Evolutionary conservation across 2,329 filamentous ascomycete species (phyloP).

Genomic region (Exserohilum rostratum): DNA sequence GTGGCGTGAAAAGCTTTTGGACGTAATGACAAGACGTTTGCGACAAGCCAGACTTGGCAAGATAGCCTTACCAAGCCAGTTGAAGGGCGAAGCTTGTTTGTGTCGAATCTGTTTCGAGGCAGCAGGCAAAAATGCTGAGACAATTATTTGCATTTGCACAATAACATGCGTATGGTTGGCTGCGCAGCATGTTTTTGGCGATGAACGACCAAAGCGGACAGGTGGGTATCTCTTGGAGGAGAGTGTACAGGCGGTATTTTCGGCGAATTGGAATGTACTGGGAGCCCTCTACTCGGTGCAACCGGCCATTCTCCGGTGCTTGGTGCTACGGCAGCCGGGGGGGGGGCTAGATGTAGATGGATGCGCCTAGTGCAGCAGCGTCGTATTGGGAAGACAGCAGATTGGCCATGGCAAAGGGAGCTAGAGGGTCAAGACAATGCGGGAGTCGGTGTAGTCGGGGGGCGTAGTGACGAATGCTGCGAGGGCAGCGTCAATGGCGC

Average conservation of each 20-base stretch:
- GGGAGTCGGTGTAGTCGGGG: background rate
- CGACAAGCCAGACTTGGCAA: too few relatives aligned
- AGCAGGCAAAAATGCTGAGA: too few relatives aligned
- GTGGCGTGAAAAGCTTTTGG: too few relatives aligned
- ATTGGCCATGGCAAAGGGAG: background rate
- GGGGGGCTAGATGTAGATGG: background rate
- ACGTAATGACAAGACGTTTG: too few relatives aligned
- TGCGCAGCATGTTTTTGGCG: too few relatives aligned
- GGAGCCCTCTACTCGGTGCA: constrained; percentile 7
- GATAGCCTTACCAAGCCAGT: too few relatives aligned
- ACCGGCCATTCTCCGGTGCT: constrained; percentile 3
- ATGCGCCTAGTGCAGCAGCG: constrained; percentile 8
- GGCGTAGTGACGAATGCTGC: background rate
- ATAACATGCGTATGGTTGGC: background rate
- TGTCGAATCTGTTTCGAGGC: too few relatives aligned
- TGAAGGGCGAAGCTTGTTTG: too few relatives aligned
- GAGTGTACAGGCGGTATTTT: background rate
- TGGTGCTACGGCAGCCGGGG: constrained; percentile 1
- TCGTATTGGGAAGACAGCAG: background rate
- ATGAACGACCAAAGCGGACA: background rate
- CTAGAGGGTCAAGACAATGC: background rate
- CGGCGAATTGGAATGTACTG: background rate
- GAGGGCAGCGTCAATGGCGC: constrained; percentile 2
- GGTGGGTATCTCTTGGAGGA: background rate
- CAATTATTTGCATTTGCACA: background rate